Base-by-base conservation (phyloP, 208 protist species). In the Leishmania major region DNA sequence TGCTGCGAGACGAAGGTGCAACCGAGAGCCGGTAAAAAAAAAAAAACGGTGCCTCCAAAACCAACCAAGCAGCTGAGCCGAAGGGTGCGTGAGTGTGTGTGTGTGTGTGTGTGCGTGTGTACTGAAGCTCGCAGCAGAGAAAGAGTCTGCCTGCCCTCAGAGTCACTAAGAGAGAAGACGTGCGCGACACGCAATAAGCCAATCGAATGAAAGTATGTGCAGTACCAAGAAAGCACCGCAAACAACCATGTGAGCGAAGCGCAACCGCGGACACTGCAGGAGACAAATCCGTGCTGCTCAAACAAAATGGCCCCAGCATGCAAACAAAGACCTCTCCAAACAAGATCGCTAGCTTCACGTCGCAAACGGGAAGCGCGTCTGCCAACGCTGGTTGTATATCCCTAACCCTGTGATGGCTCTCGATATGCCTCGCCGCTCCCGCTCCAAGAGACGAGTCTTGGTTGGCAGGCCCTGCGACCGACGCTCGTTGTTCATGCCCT, bases 401-500 rank as follows among this genome's bases (percentile, higher is more conserved):
- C 94, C 94, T 40, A 97, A 83, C 3, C 89, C 90, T 47, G 89
- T 93, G 59, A 97, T 88, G 11, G 85, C 83, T 28, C 90, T 87
- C n/a, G 94, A 89, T 47, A 97, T 95, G 60, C 91, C 90, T 13
- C 91, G 91, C 59, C 87, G 79, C 75, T 97, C 94, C 59, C 88
- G 87, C 73, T 90, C 87, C 66, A 95, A 67, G 57, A 91, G 76
- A 17, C 88, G 90, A 67, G 88, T 95, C 82, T 89, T 87, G n/a
- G 94, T 96, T 19, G 94, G 85, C 67, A 97, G 80, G 7, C 94
- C 94, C 73, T 96, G 92, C 47, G 79, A 84, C 43, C 94, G 88
- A 8, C 92, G 85, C 84, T 97, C 94, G 78, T 95, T 97, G 84
- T 97, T 97, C 94, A 97, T 97, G 19, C 90, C 84, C 49, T 90